phyloP scores from a whole-genome alignment of 2,329 filamentous ascomycete species.

The Herpomyces periplanetae region DNA sequence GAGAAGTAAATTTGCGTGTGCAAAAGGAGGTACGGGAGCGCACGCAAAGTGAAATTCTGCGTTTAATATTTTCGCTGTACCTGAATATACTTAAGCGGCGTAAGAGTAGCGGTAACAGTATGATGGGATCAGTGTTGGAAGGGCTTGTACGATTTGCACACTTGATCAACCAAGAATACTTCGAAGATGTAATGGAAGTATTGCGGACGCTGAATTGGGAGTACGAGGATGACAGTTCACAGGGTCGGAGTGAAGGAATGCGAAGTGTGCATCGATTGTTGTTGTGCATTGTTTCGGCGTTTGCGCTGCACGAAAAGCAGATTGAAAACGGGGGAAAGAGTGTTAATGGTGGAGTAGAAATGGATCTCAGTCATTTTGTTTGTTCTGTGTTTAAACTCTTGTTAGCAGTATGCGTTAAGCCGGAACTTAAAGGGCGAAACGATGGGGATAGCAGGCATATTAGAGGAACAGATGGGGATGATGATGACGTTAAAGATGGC shows the following conservation, averaged over 20 bases:
- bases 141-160: slow-evolving; percentile 75
- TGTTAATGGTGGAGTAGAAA: slow-evolving; percentile 33
- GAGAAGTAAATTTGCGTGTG: slow-evolving; percentile 43
- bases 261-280: slow-evolving; percentile 16
- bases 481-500: slow-evolving; percentile 8
- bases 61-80: slow-evolving; percentile 76
- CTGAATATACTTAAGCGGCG: slow-evolving; percentile 69
- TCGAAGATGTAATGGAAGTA: slow-evolving; percentile 72
- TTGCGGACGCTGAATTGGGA: slow-evolving; percentile 42
- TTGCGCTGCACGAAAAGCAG: slow-evolving; percentile 76
- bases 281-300: slow-evolving; percentile 79
- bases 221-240: slow-evolving; percentile 19
- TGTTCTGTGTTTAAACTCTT: slow-evolving; percentile 66
- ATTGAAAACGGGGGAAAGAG: slow-evolving; percentile 51
- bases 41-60: slow-evolving; percentile 79
- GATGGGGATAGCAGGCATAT: slow-evolving; percentile 30
- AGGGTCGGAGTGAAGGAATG: slow-evolving; percentile 12
- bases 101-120: slow-evolving; percentile 25
- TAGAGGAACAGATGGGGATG: slow-evolving; percentile 23
- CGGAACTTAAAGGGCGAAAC: slow-evolving; percentile 37
- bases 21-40: slow-evolving; percentile 74
- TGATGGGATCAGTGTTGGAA: slow-evolving; percentile 92
- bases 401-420: slow-evolving; percentile 32
- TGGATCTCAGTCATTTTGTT: slow-evolving; percentile 83
- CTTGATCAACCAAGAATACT: slow-evolving; percentile 95